Percentiles rank a stretch among this genome's conserved stretches.
Evolutionary conservation across 441 rosid genomes (phyloP).

Genomic region (Cnidoscolus chayamansa): DNA sequence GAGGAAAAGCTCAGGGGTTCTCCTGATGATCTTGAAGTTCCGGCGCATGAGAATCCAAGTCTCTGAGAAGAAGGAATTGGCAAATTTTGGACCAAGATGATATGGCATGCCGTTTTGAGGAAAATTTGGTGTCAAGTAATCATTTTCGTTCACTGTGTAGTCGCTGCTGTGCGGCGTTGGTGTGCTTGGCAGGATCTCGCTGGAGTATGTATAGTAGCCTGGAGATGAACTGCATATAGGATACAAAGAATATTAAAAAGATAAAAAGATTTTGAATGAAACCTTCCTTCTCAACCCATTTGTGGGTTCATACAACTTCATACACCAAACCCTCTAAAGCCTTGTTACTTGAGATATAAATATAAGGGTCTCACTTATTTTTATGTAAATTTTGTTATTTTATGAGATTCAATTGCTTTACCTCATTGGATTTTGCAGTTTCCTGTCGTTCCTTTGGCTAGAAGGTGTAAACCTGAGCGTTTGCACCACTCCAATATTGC

Average conservation of each 20-base stretch:
- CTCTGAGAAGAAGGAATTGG: conserved; percentile 50
- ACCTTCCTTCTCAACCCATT: no score
- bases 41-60: conserved; percentile 59
- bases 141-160: conserved; percentile 63
- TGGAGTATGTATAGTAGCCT: conserved; percentile 39
- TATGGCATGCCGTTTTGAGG: not conserved
- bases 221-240: conserved; percentile 42
- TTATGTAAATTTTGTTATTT: no score
- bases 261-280: no score
- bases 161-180: conserved; percentile 72
- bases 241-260: no score
- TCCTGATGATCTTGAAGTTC: conserved; percentile 53
- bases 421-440: conserved; percentile 39
- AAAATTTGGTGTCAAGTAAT: conserved; percentile 45
- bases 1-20: conserved; percentile 69
- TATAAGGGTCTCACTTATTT: no score
- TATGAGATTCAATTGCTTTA: conserved; percentile 11
- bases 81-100: conserved; percentile 39
- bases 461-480: conserved; percentile 47
- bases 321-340: no score
- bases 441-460: conserved; percentile 31
- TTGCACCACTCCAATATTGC: conserved; percentile 40
- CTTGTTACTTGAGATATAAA: no score
- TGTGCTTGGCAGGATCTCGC: conserved; percentile 43
- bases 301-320: no score